Base-by-base conservation (phyloP, 2,329 filamentous ascomycete genomes). In the Blastomyces gilchristii region DNA sequence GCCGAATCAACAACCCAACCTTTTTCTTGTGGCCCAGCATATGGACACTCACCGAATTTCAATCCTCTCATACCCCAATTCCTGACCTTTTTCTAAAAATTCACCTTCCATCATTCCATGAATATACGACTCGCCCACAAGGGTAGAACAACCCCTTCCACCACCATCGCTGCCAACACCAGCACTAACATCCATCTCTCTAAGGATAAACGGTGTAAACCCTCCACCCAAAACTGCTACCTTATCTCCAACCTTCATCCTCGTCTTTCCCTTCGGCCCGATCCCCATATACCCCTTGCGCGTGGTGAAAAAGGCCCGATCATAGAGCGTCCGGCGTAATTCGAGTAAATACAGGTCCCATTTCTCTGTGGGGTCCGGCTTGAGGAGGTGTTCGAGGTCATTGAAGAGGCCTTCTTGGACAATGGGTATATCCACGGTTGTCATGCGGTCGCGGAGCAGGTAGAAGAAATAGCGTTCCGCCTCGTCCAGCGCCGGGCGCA, bases 101-200 rank as follows among this genome's bases (percentile, higher is more conserved):
- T 61, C 60, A 11, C 60, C 60, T 37, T 61, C 60, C 60, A 61
- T 61, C 43, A 61, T 61, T 11, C 60, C 60, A 61, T 61, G 60
- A 22, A 61, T 61, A 61, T 61, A 61, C 50, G 60, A 43, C 50
- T 61, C 60, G 6, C 60, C 60, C n/a, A 61, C 60, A 16, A 61
- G 50, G 11, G 60, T 61, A 56, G 31, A 61, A 16, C 39, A 39
- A 14, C 34, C n/a, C 34, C 3, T 57, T 12, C 54, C 16, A 22
- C 11, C 37, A 58, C 25, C 18, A 12, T 22, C 5, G 50, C 28
- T 2, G 28, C 4, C 11, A 53, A 31, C 50, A 53, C 11, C 39
- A 45, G 6, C 39, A 28, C 16, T n/a, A 43, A 8, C 22, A 12
- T 45, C 47, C 7, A 41, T 22, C 47, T 31, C 34, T 37, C 60